Percentiles rank a stretch among this genome's conserved stretches.
phyloP scores from a whole-genome alignment of 768 basidiomycete species.

The Scleroderma citrinum region DNA sequence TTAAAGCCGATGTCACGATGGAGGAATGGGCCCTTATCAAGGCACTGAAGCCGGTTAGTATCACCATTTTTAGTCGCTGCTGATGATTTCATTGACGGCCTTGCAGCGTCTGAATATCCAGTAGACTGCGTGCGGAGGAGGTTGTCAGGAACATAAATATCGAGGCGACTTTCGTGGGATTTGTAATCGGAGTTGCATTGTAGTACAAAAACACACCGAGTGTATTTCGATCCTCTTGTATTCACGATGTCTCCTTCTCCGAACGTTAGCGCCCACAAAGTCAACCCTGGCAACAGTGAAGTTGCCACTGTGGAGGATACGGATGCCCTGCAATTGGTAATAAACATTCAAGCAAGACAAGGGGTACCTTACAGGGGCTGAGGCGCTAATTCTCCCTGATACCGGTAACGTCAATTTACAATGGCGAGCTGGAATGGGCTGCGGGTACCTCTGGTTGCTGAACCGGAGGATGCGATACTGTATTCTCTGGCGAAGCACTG shows the following conservation, averaged over 20 bases:
- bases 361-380: constrained; percentile 27
- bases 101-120: constrained; percentile 34
- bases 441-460: constrained; percentile 74
- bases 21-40: constrained; percentile 95
- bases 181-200: constrained; percentile 16
- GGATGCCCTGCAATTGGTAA: constrained; percentile 58
- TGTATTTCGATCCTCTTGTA: constrained; percentile 26
- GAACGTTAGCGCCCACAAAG: constrained; percentile 8
- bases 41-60: constrained; percentile 69
- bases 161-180: constrained; percentile 6
- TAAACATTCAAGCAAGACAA: constrained; percentile 22
- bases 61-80: neutral
- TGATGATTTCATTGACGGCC: neutral
- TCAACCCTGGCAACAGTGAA: constrained; percentile 19
- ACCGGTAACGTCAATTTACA: constrained; percentile 71
- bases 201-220: constrained; percentile 6
- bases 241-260: constrained; percentile 19
- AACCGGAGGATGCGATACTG: constrained; percentile 15
- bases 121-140: constrained; percentile 10
- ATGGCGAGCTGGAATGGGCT: constrained; percentile 72
- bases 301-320: constrained; percentile 29
- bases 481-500: constrained; percentile 28
- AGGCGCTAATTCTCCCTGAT: constrained; percentile 24
- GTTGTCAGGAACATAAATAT: neutral
- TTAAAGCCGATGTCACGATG: constrained; percentile 81